Base-by-base conservation (phyloP, 352 stramenopile genomes). In the Discostella stelligera region DNA sequence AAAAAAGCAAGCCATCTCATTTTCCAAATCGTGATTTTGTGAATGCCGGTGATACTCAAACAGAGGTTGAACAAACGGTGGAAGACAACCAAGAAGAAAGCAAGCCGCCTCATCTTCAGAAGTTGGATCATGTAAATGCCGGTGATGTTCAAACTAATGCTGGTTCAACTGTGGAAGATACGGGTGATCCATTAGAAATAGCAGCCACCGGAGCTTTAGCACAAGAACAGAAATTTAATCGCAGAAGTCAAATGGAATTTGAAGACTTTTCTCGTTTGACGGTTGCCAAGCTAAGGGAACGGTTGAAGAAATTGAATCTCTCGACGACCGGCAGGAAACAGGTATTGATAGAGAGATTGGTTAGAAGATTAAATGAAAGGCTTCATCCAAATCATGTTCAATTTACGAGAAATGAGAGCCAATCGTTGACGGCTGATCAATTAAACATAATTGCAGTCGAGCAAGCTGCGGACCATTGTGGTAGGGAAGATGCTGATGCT, bases 281-380 rank as follows among this genome's bases (percentile, higher is more conserved):
- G 0, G 53, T 54, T 48, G 55, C 21, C 7, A 1, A 54, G 25
- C 20, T 72, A 50, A 61, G 55, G 25, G 16, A 72, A 16, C 63
- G 44, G 55, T 41, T 72, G n/a, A 25, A 55, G 18, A 23, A 72
- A 58, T 7, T 58, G 53, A 56, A 56, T 20, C 30, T 64, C 6
- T 30, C 21, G 4, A 32, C 63, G 25, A 50, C 25, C 41, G 53
- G 65, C 9, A 23, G 10, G 41, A 72, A 72, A 50, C 14, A 63
- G n/a, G 65, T 54, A 20, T 54, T 72, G 65, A 50, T 72, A 50
- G 11, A 63, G n/a, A 50, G 54, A 20, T 54, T 72, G 65, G 48
- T 72, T 49, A 23, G 54, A 25, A 64, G 65, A 25, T 13, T 72
- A 16, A 37, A 52, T 21, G 30, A 46, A 30, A 52, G 54, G 11